Percentiles rank a stretch among this genome's conserved stretches.
These are phyloP conservation scores for Aspergillus carlsbadensis DNA, from an alignment of 495 filamentous ascomycete genomes.

Conservation along the genomic window DNA sequence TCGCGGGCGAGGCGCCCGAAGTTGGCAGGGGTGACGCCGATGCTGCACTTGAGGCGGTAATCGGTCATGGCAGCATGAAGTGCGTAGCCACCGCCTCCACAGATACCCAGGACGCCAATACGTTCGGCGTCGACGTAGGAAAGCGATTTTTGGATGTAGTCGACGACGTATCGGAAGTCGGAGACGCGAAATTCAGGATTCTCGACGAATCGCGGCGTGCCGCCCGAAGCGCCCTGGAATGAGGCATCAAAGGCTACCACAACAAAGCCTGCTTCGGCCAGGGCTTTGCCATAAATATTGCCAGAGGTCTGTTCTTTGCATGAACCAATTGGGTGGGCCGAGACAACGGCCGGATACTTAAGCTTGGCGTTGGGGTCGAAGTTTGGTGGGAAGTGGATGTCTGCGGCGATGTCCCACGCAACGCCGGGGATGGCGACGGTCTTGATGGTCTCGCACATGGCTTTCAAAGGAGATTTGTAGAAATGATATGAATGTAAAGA, in stretches of 20 bases:
- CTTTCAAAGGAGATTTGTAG: too few relatives aligned
- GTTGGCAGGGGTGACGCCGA: conserved; percentile 26
- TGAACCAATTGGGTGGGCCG: conserved; percentile 30
- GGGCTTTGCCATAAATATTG: conserved; percentile 26
- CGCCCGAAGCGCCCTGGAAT: conserved; percentile 34
- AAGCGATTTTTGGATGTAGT: conserved; percentile 27
- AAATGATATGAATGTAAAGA: too few relatives aligned
- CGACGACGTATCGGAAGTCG: conserved; percentile 32
- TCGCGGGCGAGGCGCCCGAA: conserved; percentile 27
- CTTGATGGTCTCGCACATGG: conserved; percentile 13
- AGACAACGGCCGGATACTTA: conserved; percentile 20
- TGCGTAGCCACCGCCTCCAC: conserved; percentile 34
- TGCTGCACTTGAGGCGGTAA: conserved; percentile 31
- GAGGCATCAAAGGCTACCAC: conserved; percentile 34
- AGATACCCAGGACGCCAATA: conserved; percentile 39
- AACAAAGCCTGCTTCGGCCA: conserved; percentile 34
- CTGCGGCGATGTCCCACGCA: conserved; percentile 19
- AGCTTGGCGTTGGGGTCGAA: conserved; percentile 15
- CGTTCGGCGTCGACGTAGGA: conserved; percentile 28
- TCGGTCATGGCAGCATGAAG: conserved; percentile 36
- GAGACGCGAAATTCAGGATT: conserved; percentile 34
- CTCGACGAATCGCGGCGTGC: conserved; percentile 32
- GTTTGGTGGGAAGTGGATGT: conserved; percentile 21
- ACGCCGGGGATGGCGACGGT: conserved; percentile 16
- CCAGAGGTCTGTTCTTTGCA: conserved; percentile 41